Base-by-base conservation (phyloP, 495 filamentous ascomycete species). In the Talaromyces trachyspermus region DNA sequence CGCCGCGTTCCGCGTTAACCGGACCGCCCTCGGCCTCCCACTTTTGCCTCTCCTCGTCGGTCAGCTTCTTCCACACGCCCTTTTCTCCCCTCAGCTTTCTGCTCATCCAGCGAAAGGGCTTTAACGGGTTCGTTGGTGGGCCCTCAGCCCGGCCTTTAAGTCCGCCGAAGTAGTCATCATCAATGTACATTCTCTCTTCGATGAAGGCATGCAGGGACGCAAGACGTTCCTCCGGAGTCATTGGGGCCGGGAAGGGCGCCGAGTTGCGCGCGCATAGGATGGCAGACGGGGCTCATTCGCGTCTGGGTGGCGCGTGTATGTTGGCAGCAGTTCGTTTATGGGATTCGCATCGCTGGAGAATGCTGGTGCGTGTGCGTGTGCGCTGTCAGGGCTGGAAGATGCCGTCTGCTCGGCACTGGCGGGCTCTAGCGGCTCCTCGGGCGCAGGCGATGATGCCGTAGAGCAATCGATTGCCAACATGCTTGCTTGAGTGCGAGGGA, bases 81-180 rank as follows among this genome's bases (percentile, higher is more conserved):
- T 49, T 49, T 32, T 48, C 46, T 10, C 46, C 46, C 18, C 24
- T 32, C n/a, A 49, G 7, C 20, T 49, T 49, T 8, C 46, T 19
- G n/a, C 22, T 43, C 15, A 42, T 42, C 46, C 46, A 49, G 9
- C 23, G 2, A 9, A 49, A 49, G n/a, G 38, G 36, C 24, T 49
- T 49, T 8, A 41, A 15, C 12, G 46, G 46, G 12, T 49, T 35
- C 35, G 41, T 49, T 18, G 46, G 46, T 17, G 46, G 46, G 0
- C 46, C 46, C 11, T 18, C n/a, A 8, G 25, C 17, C 10, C 18
- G 10, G 6, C 46, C 36, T 17, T 42, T 42, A 11, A 26, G 23
- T 14, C 27, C 36, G 36, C 46, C 46, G 14, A 27, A 39, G 8
- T 20, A 43, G 36, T 49, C 35, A 27, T 43, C 18, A 6, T 19